These are phyloP conservation scores for Petrea volubilis DNA, from an alignment of 257 asterid genomes.

Conservation along the genomic window DNA sequence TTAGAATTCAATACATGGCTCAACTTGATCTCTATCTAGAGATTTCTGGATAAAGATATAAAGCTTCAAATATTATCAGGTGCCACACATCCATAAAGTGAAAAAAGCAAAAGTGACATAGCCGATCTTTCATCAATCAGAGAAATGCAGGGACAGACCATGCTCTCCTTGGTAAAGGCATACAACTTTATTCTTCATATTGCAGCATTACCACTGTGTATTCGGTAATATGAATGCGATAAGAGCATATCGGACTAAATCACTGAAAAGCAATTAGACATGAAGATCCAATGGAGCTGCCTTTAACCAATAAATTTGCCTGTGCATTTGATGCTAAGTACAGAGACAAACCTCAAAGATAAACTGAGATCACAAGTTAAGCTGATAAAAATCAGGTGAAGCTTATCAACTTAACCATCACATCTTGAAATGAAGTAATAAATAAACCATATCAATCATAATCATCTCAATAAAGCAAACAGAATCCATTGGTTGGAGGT, in stretches of 20 bases:
- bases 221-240: background rate
- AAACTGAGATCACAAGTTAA: background rate
- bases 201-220: background rate
- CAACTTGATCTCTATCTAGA: background rate
- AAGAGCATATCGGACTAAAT: background rate
- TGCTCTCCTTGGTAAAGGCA: background rate
- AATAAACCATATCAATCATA: background rate
- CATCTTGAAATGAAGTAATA: background rate
- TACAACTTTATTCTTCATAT: background rate
- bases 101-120: background rate
- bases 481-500: background rate
- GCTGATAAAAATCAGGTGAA: background rate
- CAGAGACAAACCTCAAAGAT: background rate
- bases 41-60: background rate
- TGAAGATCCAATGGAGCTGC: background rate
- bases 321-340: background rate
- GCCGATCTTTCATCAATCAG: background rate
- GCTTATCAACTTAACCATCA: background rate
- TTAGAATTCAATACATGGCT: background rate
- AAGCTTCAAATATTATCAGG: constrained; percentile 1
- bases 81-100: background rate
- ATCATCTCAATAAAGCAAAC: background rate
- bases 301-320: background rate
- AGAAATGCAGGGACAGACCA: background rate
- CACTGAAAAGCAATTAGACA: background rate